Evolutionary conservation across 1,284 basidiomycete genomes (phyloP).

Genomic region (Ustilago shanxiensis): DNA sequence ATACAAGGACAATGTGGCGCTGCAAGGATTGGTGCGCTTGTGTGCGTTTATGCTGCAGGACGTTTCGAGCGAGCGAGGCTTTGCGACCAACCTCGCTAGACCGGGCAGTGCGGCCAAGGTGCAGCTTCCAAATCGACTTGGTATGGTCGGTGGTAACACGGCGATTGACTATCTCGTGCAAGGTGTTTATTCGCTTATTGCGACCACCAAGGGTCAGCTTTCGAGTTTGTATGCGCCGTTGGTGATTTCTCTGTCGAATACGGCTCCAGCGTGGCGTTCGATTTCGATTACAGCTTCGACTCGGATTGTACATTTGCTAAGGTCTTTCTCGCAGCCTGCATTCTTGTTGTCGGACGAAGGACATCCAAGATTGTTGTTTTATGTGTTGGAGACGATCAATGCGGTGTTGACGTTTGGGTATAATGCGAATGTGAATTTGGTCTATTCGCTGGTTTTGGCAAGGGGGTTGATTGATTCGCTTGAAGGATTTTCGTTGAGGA

Average conservation of each 20-base stretch:
- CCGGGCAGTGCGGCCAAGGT: constrained; percentile 49
- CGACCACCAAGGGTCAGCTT: constrained; percentile 77
- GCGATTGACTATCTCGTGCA: constrained; percentile 70
- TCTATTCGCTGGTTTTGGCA: constrained; percentile 85
- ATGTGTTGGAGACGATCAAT: constrained; percentile 93
- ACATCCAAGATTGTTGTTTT: constrained; percentile 89
- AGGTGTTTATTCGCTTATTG: constrained; percentile 85
- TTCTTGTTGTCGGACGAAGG: constrained; percentile 94
- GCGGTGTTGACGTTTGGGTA: constrained; percentile 75
- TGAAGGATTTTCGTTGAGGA: constrained; percentile 85
- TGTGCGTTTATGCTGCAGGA: constrained; percentile 92
- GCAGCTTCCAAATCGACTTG: constrained; percentile 34
- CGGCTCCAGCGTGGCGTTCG: constrained; percentile 85
- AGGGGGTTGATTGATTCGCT: constrained; percentile 87
- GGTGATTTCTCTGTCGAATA: constrained; percentile 88
- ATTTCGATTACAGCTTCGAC: constrained; percentile 82
- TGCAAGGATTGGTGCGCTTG: constrained; percentile 89
- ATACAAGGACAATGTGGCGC: constrained; percentile 74
- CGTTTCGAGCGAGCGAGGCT: constrained; percentile 83
- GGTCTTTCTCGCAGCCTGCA: constrained; percentile 86
- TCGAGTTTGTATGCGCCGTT: constrained; percentile 79
- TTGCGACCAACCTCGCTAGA: constrained; percentile 73
- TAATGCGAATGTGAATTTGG: constrained; percentile 84
- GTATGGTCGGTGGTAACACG: constrained; percentile 35
- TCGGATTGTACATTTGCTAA: constrained; percentile 86